Evolutionary conservation across 2,329 filamentous ascomycete species (phyloP).

Genomic region (Penicillium digitatum): DNA sequence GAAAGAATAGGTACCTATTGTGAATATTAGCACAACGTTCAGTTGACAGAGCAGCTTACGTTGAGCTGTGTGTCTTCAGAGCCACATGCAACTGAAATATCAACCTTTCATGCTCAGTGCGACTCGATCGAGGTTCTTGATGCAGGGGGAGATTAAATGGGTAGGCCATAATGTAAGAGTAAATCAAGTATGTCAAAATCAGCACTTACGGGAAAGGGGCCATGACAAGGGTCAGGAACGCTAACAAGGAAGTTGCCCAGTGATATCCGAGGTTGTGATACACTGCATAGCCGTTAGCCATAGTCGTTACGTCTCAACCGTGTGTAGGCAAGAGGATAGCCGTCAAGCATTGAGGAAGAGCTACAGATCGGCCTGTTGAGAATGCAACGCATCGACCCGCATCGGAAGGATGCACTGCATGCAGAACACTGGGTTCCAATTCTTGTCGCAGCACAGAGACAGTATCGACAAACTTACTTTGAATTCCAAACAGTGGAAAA

Average conservation of each 20-base stretch:
- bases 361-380: slow-evolving; percentile 5
- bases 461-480: slow-evolving; percentile 35
- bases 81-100: slow-evolving; percentile 7
- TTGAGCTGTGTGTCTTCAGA: background rate
- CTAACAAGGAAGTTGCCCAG: slow-evolving; percentile 46
- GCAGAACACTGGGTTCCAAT: slow-evolving; percentile 12
- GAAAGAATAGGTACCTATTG: slow-evolving; percentile 44
- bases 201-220: slow-evolving; percentile 46
- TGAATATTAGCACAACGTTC: slow-evolving; percentile 2
- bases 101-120: background rate
- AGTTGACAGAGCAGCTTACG: background rate
- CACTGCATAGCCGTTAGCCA: slow-evolving; percentile 37
- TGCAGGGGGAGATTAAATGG: slow-evolving; percentile 7
- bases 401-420: slow-evolving; percentile 5
- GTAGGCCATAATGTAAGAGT: slow-evolving; percentile 9
- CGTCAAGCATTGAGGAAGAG: background rate
- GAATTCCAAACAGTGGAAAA: slow-evolving; percentile 71
- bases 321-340: background rate
- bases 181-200: slow-evolving; percentile 1
- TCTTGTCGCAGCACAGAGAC: background rate
- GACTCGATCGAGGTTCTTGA: slow-evolving; percentile 1
- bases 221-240: slow-evolving; percentile 44
- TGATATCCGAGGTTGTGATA: slow-evolving; percentile 46
- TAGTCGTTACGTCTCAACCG: background rate
- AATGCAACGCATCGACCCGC: slow-evolving; percentile 12